phyloP scores from a whole-genome alignment of 345 rosid genomes.

The Tarenaya hassleriana region DNA sequence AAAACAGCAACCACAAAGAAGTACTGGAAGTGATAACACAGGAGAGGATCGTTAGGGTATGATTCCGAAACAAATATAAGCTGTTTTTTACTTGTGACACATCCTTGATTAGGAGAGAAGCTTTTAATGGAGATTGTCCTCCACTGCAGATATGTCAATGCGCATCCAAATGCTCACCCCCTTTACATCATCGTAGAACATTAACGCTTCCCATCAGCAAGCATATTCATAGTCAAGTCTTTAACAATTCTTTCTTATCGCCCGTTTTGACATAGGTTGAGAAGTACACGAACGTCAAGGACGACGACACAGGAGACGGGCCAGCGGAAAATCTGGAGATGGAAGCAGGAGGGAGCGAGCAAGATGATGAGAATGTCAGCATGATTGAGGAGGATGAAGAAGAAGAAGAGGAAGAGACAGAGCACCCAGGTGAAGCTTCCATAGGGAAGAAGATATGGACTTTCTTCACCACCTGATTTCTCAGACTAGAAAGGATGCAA shows the following conservation, averaged over 20 bases:
- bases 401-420: conserved; percentile 44
- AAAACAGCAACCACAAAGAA: conserved; percentile 32
- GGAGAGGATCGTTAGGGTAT: conserved; percentile 40
- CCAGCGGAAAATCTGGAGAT: conserved; percentile 30
- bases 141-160: no score
- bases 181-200: no score
- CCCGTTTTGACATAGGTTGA: conserved; percentile 33
- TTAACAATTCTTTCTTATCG: no score
- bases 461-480: conserved; percentile 57
- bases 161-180: no score
- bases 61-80: conserved; percentile 16
- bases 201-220: no score
- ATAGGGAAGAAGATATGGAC: conserved; percentile 78
- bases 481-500: conserved; percentile 9
- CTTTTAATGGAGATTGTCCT: no score
- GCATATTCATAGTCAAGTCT: no score
- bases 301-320: conserved; percentile 30
- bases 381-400: conserved; percentile 35
- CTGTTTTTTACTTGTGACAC: no score
- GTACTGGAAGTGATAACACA: conserved; percentile 32
- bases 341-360: conserved; percentile 36
- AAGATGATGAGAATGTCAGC: conserved; percentile 43
- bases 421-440: conserved; percentile 54
- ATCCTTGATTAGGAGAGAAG: no score
- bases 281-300: conserved; percentile 21